Evolutionary conservation across 2,329 filamentous ascomycete species (phyloP), one percentile per base, ranked within the genome.

Genomic region (Fusarium cyanostomum): DNA sequence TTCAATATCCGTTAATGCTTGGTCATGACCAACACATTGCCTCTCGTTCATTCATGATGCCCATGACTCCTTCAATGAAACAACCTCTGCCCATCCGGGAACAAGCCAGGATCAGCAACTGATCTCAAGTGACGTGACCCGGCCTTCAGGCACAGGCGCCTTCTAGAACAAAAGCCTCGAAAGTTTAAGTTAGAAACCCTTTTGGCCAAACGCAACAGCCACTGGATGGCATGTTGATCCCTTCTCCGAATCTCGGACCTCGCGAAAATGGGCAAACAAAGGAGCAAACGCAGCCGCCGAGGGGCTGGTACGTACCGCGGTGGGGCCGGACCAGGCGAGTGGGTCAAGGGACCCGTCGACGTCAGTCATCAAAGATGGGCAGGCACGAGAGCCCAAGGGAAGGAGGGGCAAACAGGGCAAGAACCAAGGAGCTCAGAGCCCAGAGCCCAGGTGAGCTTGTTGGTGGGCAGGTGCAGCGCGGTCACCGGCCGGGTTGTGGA

Each of bases 291-390:
- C n/a, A n/a, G n/a, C 28, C 11, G 41, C 27, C 16, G 28, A 43
- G 51, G 42, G 41, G 7, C 35, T 33, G 35, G 26, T 61, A 62
- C 48, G 53, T 62, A 62, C 46, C 37, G 56, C 56, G 44, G 56
- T 50, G 57, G 50, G 49, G 46, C 39, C 61, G 61, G 35, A 9
- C 16, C 28, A 24, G 5, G 35, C 43, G 55, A 27, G 34, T 33
- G 67, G 5, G 72, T 72, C 27, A 61, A 56, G 49, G 51, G 59
- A 64, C 59, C 46, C n/a, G 28, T 37, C 63, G 44, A 66, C 44
- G 64, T 66, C 63, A 66, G 59, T 43, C 41, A 52, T 51, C 52
- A 8, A 31, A 35, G 15, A 24, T 9, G 24, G 41, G 39, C 16
- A 46, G 45, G 50, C 41, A 64, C 50, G 38, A 62, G 21, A 12